These are phyloP conservation scores for Vigna reflexopilosa DNA, from an alignment of 306 rosid species.

Conservation along the genomic window DNA sequence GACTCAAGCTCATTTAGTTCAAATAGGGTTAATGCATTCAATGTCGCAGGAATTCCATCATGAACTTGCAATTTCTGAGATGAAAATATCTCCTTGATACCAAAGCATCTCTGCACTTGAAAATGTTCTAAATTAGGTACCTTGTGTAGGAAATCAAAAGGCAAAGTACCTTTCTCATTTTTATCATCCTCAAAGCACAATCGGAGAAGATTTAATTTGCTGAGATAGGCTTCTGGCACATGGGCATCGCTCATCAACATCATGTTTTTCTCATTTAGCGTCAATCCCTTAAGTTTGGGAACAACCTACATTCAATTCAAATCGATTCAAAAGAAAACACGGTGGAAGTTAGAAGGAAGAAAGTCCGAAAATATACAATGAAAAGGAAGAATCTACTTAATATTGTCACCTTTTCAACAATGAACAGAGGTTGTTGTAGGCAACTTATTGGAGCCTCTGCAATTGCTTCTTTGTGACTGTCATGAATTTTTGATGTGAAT, in stretches of 20 bases:
- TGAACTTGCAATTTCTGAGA: not conserved
- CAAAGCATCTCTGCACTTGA: not conserved
- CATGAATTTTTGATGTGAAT: not conserved
- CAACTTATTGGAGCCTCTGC: not conserved
- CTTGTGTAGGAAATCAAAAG: not conserved
- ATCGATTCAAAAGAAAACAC: not conserved
- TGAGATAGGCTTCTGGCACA: not conserved
- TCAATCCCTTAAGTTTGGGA: not conserved
- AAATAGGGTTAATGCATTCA: not conserved
- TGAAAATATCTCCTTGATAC: not conserved
- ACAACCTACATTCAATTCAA: not conserved
- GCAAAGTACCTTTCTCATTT: not conserved
- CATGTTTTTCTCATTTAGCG: not conserved
- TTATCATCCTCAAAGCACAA: not conserved
- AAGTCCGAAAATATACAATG: not conserved
- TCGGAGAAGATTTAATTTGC: not conserved
- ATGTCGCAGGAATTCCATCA: not conserved
- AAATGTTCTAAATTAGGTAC: not conserved
- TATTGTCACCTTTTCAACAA: no score
- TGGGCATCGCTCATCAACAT: not conserved
- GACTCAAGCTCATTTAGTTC: not conserved
- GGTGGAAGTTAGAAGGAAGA: not conserved
- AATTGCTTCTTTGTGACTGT: not conserved
- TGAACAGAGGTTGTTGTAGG: no score
- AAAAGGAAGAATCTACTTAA: no score